Evolutionary conservation across 495 filamentous ascomycete genomes (phyloP).

Genomic region (Aspergillus biplanus): DNA sequence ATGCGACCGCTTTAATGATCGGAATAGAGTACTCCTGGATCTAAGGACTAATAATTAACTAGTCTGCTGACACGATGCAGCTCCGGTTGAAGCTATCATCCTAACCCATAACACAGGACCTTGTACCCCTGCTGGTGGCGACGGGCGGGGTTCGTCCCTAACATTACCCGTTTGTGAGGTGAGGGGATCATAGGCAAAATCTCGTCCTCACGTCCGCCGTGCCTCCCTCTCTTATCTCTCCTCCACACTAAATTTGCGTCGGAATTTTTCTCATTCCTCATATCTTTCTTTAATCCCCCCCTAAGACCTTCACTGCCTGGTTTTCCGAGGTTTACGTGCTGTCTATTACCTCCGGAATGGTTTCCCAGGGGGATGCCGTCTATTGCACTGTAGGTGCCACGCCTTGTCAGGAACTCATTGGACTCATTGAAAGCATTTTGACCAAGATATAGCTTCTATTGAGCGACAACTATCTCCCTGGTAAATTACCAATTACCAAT

Average conservation of each 20-base stretch:
- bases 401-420: neutral
- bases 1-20: neutral
- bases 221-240: slow-evolving; percentile 12
- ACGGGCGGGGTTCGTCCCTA: slow-evolving; percentile 27
- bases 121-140: slow-evolving; percentile 18
- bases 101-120: slow-evolving; percentile 11
- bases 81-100: slow-evolving; percentile 7
- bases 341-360: slow-evolving; percentile 34
- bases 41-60: neutral
- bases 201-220: slow-evolving; percentile 12
- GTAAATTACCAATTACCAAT: slow-evolving; percentile 47
- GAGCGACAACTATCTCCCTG: slow-evolving; percentile 89
- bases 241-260: slow-evolving; percentile 2
- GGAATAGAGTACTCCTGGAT: slow-evolving; percentile 6
- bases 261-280: slow-evolving; percentile 4
- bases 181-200: slow-evolving; percentile 21
- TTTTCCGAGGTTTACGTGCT: slow-evolving; percentile 10
- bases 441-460: slow-evolving; percentile 70
- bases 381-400: slow-evolving; percentile 59
- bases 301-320: neutral
- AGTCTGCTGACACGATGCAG: slow-evolving; percentile 18
- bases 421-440: slow-evolving; percentile 24
- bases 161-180: slow-evolving; percentile 19
- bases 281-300: slow-evolving; percentile 7
- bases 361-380: slow-evolving; percentile 41